Conservation (phyloP, 768 basidiomycete species). For the Arthromyces matolae region DNA sequence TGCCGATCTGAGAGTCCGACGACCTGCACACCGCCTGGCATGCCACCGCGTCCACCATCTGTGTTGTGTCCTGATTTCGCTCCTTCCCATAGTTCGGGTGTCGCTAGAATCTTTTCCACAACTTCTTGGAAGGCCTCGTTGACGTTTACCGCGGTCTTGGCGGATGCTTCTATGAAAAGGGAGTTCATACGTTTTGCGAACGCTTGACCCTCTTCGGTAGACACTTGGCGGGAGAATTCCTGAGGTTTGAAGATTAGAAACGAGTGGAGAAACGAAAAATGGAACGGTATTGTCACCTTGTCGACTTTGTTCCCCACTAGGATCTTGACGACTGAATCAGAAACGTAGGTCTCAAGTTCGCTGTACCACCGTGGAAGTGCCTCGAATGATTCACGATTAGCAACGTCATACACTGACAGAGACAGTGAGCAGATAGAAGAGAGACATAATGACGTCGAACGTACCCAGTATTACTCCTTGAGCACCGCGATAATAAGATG, state of each 20-base stretch:
- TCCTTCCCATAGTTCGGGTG: slow-evolving; percentile 73
- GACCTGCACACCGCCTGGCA: slow-evolving; percentile 48
- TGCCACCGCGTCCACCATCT: slow-evolving; percentile 40
- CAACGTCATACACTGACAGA: slow-evolving; percentile 87
- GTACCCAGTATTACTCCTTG: slow-evolving; percentile 77
- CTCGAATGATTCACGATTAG: slow-evolving; percentile 89
- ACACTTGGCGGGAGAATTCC: slow-evolving; percentile 90
- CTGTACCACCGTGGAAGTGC: slow-evolving; percentile 90
- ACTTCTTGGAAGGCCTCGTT: slow-evolving; percentile 69
- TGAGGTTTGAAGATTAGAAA: slow-evolving; percentile 23
- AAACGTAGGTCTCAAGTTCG: slow-evolving; percentile 92
- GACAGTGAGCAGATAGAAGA: neutral
- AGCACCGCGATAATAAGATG: slow-evolving; percentile 89
- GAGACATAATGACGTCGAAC: too few relatives aligned
- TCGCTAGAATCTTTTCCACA: slow-evolving; percentile 79
- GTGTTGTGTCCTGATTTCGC: slow-evolving; percentile 28
- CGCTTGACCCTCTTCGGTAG: slow-evolving; percentile 67
- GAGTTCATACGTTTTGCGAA: slow-evolving; percentile 83
- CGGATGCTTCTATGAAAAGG: slow-evolving; percentile 88
- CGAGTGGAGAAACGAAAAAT: neutral
- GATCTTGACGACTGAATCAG: slow-evolving; percentile 83
- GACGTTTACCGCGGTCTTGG: slow-evolving; percentile 87
- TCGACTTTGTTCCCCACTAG: slow-evolving; percentile 95
- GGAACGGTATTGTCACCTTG: slow-evolving; percentile 54
- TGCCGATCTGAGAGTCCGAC: slow-evolving; percentile 32